Percentiles rank a stretch among this genome's conserved stretches.
These are phyloP conservation scores for Leccinum griseonigrum DNA, from an alignment of 1,284 basidiomycete species.

Conservation along the genomic window DNA sequence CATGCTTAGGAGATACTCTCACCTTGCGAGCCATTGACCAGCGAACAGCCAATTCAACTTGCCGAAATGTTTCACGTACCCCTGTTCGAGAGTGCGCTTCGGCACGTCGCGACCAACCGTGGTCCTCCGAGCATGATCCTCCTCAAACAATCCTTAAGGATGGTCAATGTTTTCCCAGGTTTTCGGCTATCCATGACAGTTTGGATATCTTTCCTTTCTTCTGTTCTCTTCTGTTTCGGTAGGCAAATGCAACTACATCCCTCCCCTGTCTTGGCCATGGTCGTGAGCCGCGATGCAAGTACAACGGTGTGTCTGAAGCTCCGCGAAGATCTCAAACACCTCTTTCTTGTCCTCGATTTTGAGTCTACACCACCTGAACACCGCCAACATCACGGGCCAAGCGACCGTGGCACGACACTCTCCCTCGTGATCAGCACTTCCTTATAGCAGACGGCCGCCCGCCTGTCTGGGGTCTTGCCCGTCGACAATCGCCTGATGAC, in stretches of 20 bases:
- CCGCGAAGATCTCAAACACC: slow-evolving; percentile 17
- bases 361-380: neutral
- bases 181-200: neutral
- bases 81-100: slow-evolving; percentile 19
- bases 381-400: neutral
- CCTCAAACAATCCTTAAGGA: slow-evolving; percentile 27
- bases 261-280: slow-evolving; percentile 18
- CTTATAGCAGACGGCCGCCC: slow-evolving; percentile 40
- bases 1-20: slow-evolving; percentile 16
- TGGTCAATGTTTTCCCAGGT: neutral
- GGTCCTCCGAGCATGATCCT: slow-evolving; percentile 22
- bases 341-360: slow-evolving; percentile 25
- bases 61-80: slow-evolving; percentile 23
- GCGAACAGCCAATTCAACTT: slow-evolving; percentile 10
- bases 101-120: slow-evolving; percentile 12
- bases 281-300: slow-evolving; percentile 19
- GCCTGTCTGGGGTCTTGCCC: slow-evolving; percentile 46
- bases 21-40: slow-evolving; percentile 16
- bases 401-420: neutral
- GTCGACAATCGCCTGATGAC: slow-evolving; percentile 45
- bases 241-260: slow-evolving; percentile 25
- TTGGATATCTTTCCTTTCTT: neutral
- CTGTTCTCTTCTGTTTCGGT: neutral
- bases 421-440: slow-evolving; percentile 30
- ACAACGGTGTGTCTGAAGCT: slow-evolving; percentile 21